Base-by-base conservation (phyloP, 2,329 filamentous ascomycete species). In the Xylaria sp. region DNA sequence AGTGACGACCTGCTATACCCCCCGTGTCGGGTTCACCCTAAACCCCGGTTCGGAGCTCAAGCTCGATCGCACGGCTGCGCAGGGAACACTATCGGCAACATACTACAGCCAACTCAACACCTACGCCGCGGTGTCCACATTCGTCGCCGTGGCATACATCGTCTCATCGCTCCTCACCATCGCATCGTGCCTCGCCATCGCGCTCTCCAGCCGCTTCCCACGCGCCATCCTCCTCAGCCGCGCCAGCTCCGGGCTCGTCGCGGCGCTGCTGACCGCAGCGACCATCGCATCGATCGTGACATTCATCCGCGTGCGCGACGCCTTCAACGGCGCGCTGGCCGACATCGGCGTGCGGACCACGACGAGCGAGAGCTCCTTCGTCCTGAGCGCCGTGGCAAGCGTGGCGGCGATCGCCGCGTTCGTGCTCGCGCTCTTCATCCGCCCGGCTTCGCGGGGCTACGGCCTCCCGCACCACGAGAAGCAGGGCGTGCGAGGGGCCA, bases 31-130 rank as follows among this genome's bases (percentile, higher is more conserved):
- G 21, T 74, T 71, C 53, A 58, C 43, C 46, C 77, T 77, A 63
- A 62, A 74, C 59, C 75, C 75, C 2, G 57, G 62, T n/a, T 57
- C 62, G 11, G 67, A 74, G 56, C 70, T 78, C n/a, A 69, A 68
- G 25, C 67, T 78, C 10, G 67, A 68, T 27, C 47, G 57, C 52
- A 71, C 71, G 19, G 60, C 70, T 1, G 62, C 72, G 6, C 57
- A 66, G 3, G 62, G 62, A 7, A 65, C 61, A 0, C 67, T 66
- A 27, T 60, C 71, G 1, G 31, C 52, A 0, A 56, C 57, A 2
- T 71, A 74, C 40, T 60, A 58, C 29, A 56, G 65, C 9, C 64
- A 75, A 7, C 65, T 76, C 1, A 53, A 65, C 17, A 53, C 60
- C 8, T 76, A 76, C 64, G 43, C 64, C 9, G 66, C 63, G 15